Evolutionary conservation across 805 yeast genomes (phyloP).

Genomic region (Zygosaccharomyces bisporus): DNA sequence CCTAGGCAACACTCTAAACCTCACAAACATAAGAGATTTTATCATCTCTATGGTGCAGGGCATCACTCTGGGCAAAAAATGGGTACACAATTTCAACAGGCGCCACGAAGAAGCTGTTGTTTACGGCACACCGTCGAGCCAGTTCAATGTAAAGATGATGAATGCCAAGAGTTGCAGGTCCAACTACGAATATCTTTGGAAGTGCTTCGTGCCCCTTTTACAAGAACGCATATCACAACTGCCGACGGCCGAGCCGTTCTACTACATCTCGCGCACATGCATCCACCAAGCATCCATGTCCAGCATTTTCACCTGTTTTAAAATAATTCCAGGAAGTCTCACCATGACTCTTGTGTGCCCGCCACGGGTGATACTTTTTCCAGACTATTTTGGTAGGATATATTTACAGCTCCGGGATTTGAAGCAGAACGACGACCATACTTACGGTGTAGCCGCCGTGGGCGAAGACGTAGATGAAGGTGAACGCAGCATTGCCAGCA

Average conservation of each 20-base stretch:
- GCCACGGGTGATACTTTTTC: constrained; percentile 21
- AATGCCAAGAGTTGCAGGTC: constrained; percentile 19
- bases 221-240: constrained; percentile 14
- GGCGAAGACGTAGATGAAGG: background rate
- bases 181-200: constrained; percentile 21
- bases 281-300: constrained; percentile 21
- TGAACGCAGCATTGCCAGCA: background rate
- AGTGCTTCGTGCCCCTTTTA: constrained; percentile 20
- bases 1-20: constrained; percentile 22
- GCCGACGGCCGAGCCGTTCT: constrained; percentile 15
- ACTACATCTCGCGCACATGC: constrained; percentile 19
- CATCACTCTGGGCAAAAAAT: constrained; percentile 25
- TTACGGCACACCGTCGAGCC: constrained; percentile 20
- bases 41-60: constrained; percentile 17
- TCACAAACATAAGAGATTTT: constrained; percentile 22
- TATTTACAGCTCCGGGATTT: constrained; percentile 9
- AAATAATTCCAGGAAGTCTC: constrained; percentile 13
- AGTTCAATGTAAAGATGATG: constrained; percentile 14
- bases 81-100: constrained; percentile 26
- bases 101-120: constrained; percentile 23
- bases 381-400: constrained; percentile 17
- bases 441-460: background rate
- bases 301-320: constrained; percentile 24
- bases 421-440: constrained; percentile 4
- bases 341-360: constrained; percentile 11